A percentile compares a stretch with the other conserved stretches of the same genome.
Evolutionary conservation across 176 grass and related monocot genomes (phyloP).

Genomic region (Pontederia crassipes): DNA sequence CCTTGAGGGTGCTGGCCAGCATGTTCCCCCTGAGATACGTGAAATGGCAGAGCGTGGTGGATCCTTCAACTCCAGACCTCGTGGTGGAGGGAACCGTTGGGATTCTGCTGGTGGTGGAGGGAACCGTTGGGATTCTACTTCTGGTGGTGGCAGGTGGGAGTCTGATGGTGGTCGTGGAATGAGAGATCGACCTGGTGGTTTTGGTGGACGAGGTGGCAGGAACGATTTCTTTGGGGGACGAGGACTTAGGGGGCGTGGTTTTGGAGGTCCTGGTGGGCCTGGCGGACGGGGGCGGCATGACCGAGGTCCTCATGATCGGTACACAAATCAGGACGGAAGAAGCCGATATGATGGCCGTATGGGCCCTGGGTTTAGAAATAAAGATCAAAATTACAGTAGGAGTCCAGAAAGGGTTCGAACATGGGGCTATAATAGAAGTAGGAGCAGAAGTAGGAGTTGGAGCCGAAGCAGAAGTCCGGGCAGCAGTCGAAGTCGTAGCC

Average conservation of each 20-base stretch:
- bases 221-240: constrained; percentile 57
- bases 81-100: constrained; percentile 50
- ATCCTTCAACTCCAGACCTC: constrained; percentile 33
- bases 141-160: constrained; percentile 30
- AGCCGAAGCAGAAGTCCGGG: constrained; percentile 46
- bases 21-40: constrained; percentile 67
- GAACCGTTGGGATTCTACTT: constrained; percentile 1
- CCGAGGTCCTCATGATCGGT: constrained; percentile 54
- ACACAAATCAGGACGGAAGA: constrained; percentile 42
- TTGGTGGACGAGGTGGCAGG: constrained; percentile 27
- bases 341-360: constrained; percentile 50
- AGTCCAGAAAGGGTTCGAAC: constrained; percentile 55
- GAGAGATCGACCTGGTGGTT: neutral
- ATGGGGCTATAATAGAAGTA: constrained; percentile 42
- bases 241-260: constrained; percentile 54
- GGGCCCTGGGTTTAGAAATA: constrained; percentile 45
- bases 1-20: constrained; percentile 86
- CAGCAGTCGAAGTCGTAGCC: constrained; percentile 48
- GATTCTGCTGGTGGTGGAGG: constrained; percentile 24
- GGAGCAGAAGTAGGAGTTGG: constrained; percentile 42
- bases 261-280: constrained; percentile 39
- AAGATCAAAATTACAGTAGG: constrained; percentile 62
- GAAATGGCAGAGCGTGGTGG: constrained; percentile 62
- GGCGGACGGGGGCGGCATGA: constrained; percentile 43
- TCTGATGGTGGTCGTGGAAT: no score